phyloP scores from a whole-genome alignment of 768 basidiomycete genomes.

The Pleurotus djamor region DNA sequence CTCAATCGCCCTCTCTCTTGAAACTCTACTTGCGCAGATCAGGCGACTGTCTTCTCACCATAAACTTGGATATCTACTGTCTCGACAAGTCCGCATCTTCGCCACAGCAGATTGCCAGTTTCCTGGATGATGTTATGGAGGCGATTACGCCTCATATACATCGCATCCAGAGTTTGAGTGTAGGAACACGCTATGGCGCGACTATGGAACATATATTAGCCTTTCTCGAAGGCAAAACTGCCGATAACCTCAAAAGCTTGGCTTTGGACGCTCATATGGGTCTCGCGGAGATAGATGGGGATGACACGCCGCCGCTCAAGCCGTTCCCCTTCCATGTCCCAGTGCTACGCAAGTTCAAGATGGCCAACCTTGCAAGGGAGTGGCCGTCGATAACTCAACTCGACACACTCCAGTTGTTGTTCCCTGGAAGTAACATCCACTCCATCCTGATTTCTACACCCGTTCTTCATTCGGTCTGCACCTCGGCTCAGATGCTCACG shows the following conservation, averaged over 20 bases:
- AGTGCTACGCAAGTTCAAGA: not conserved
- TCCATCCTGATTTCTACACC: not conserved
- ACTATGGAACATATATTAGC: not conserved
- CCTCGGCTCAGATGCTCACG: not conserved
- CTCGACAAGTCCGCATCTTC: not conserved
- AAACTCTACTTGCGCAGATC: conserved; percentile 32
- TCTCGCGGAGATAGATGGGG: not conserved
- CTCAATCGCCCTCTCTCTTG: conserved; percentile 16
- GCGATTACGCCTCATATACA: conserved; percentile 25
- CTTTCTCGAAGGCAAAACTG: not conserved
- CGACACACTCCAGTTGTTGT: not conserved
- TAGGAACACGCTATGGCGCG: not conserved
- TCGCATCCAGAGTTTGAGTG: conserved; percentile 25
- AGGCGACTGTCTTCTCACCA: conserved; percentile 22
- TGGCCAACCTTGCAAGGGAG: not conserved
- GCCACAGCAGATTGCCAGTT: not conserved
- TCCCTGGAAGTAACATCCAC: not conserved
- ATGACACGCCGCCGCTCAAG: not conserved
- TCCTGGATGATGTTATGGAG: conserved; percentile 5
- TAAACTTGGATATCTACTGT: conserved; percentile 23
- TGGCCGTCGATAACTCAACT: not conserved
- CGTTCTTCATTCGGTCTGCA: not conserved
- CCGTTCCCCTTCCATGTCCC: not conserved
- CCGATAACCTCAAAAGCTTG: not conserved
- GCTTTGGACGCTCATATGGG: not conserved